Evolutionary conservation across 805 yeast species (phyloP).

Genomic region (Blastobotrys muscicola): DNA sequence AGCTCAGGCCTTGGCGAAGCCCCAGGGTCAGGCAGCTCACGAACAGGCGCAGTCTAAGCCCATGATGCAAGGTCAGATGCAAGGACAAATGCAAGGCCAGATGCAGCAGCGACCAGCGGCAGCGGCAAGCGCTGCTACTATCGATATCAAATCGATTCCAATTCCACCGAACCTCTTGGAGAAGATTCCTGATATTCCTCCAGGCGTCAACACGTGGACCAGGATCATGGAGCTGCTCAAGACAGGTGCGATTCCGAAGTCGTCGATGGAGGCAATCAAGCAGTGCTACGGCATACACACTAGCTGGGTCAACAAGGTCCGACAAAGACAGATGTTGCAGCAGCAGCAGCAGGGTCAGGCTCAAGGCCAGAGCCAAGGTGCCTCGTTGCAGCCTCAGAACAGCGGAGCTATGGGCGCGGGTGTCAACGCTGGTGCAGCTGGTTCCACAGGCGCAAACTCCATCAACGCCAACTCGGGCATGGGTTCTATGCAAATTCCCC

Average conservation of each 20-base stretch:
- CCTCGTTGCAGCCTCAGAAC: too few species aligned
- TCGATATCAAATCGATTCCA: conserved; percentile 47
- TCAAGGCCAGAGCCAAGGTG: background rate
- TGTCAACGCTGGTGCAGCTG: too few species aligned
- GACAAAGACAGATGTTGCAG: conserved; percentile 6
- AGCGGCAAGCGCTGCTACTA: conserved; percentile 4
- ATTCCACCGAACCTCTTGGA: conserved; percentile 61
- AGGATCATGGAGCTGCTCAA: conserved; percentile 58
- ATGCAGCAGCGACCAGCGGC: conserved; percentile 6
- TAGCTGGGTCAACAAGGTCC: conserved; percentile 16
- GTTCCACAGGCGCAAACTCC: too few species aligned
- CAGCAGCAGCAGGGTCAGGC: conserved; percentile 4
- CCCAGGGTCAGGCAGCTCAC: conserved; percentile 13
- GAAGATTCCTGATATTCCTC: conserved; percentile 68
- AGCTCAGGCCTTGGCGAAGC: conserved; percentile 14
- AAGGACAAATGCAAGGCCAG: conserved; percentile 2
- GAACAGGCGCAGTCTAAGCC: conserved; percentile 14
- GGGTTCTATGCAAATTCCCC: too few species aligned
- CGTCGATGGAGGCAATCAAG: conserved; percentile 49
- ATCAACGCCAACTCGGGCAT: too few species aligned
- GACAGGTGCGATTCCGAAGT: conserved; percentile 48
- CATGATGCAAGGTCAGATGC: too few species aligned
- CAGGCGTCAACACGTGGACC: conserved; percentile 72
- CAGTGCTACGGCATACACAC: conserved; percentile 45
- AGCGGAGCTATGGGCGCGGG: too few species aligned